Evolutionary conservation across 805 yeast species (phyloP), one percentile per base, ranked within the genome.

Genomic region (Metschnikowia santaceciliae): DNA sequence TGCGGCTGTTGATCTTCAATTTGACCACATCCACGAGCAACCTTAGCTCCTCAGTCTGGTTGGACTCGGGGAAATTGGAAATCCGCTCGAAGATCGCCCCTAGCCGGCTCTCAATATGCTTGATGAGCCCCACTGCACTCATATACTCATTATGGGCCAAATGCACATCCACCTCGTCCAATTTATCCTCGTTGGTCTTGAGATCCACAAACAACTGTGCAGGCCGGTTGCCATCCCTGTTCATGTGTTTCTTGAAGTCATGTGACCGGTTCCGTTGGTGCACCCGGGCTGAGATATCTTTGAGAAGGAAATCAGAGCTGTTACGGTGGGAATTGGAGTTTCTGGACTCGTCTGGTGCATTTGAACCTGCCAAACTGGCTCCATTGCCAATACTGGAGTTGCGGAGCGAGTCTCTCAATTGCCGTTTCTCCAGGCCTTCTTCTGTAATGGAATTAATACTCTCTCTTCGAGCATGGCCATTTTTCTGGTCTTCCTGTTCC

Each of bases 111-210:
- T 72, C 76, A 37, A 73, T 71, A 54, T 70, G 71, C 32, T 62
- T 62, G 39, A 74, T 65, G 26, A 70, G 59, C 6, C 75, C 76
- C 17, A 77, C 79, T 3, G 80, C 74, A 40, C 69, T 72, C 46
- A 63, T 67, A 58, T 77, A 84, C 49, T 77, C 75, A 48, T 80
- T 77, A 58, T 86, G 84, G 10, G 88, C 84, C 23, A 86, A 73
- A 49, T 75, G 75, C 13, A 84, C 80, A 62, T 88, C 94, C 39
- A 86, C 74, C 49, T 85, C 89, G 60, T 86, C 90, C 15, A 87
- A 70, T 32, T 73, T 66, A 47, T 83, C 86, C 58, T 85, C 90
- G 13, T 83, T 70, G 32, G 68, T 68, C 49, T 79, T 78, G 49
- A 85, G 68, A 17, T 70, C 78, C 49, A 75, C 72, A 54, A 80